Base-by-base conservation (phyloP, 2,329 filamentous ascomycete genomes). In the Metarhizium album region DNA sequence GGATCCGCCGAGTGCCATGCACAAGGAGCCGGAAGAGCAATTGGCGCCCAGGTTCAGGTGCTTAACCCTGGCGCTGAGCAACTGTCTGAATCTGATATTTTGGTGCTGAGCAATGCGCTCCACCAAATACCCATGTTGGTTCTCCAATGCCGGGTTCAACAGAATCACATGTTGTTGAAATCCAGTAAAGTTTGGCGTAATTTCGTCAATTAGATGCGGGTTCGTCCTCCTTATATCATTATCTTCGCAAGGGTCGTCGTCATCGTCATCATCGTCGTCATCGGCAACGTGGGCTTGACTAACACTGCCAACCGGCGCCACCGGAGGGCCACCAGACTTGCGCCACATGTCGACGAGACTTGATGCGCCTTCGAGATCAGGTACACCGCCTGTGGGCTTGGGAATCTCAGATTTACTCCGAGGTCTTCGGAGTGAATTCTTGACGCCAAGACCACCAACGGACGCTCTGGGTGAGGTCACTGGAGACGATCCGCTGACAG, bases 31-130 rank as follows among this genome's bases (percentile, higher is more conserved):
- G 37, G 80, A 82, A 11, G 74, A 59, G 62, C 89, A 94, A 18
- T 70, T 76, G 24, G 72, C 72, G 1, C 84, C 78, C 2, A 75
- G 73, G 45, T 77, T 74, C 1, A 82, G 70, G 61, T 95, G 90
- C 59, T 84, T 84, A 51, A 87, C 74, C 61, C 82, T 85, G 54
- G 76, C 71, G 37, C 81, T 83, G 29, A 91, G 72, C 16, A 96
- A 72, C 27, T 80, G 79, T 65, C 90, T 93, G 67, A 90, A 95
- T 50, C 90, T 80, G 53, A 82, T 73, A 45, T 84, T 72, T 64
- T 95, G 88, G 60, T 95, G 89, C 56, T 87, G 79, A 0, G 86
- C 87, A 57, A 95, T 86, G 45, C 90, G 83, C 29, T 93, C 86
- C 14, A 91, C 79, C 55, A 96, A 74, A 65, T 82, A 83, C 31